Conservation (phyloP, 805 yeast species). For the Hyphopichia homilentoma region DNA sequence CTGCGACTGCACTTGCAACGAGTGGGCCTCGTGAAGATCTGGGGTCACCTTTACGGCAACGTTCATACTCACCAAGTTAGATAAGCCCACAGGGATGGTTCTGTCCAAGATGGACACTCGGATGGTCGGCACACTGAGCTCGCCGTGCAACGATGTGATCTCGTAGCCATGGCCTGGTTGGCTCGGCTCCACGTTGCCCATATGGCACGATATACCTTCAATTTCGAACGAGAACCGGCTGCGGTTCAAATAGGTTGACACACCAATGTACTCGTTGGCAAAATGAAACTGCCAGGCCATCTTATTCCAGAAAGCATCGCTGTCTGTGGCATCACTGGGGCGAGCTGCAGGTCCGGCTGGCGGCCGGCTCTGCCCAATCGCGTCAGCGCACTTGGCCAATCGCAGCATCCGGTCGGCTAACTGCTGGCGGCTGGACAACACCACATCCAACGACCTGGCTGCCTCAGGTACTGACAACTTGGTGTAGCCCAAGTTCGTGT, state of each 20-base stretch:
- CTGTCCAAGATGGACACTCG: conserved; percentile 38
- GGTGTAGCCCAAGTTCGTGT: conserved; percentile 25
- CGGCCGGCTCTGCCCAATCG: too few relatives aligned
- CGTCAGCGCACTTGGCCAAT: too few relatives aligned
- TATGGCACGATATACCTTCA: conserved; percentile 23
- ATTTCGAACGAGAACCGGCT: conserved; percentile 32
- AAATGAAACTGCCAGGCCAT: too few relatives aligned
- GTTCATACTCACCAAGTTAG: conserved; percentile 42
- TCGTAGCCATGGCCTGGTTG: conserved; percentile 1
- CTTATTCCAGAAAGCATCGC: too few relatives aligned
- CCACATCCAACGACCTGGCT: conserved; percentile 13
- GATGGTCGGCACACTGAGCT: conserved; percentile 37
- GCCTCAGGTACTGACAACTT: conserved; percentile 25
- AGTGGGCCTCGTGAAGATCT: conserved; percentile 31
- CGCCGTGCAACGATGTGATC: conserved; percentile 34
- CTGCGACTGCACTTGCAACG: conserved; percentile 56
- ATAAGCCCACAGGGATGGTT: conserved; percentile 37
- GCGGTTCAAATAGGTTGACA: conserved; percentile 28
- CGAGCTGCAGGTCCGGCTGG: too few relatives aligned
- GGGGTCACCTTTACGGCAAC: conserved; percentile 43
- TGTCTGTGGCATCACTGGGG: too few relatives aligned
- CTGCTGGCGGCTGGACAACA: conserved; percentile 4
- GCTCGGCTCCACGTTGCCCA: conserved; percentile 18
- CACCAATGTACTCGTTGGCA: conserved; percentile 32
- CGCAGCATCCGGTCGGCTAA: conserved; percentile 9